A percentile compares a stretch with the other conserved stretches of the same genome.
Evolutionary conservation across 2,329 filamentous ascomycete species (phyloP).

Genomic region (Epichloe coenophiala): DNA sequence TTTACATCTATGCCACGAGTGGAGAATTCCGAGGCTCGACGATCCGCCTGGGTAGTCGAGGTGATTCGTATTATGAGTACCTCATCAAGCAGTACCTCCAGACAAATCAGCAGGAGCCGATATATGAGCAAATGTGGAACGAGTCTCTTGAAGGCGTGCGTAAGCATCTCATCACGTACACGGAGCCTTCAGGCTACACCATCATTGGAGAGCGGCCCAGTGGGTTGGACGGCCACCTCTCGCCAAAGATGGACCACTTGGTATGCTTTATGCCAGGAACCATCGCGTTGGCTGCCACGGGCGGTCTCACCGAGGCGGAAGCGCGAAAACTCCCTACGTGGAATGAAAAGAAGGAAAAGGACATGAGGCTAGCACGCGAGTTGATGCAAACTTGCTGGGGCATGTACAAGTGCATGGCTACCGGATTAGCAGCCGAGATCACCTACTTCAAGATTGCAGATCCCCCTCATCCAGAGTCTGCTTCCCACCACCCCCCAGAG

Average conservation of each 20-base stretch:
- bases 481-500: conserved; percentile 32
- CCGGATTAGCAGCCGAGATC: conserved; percentile 89
- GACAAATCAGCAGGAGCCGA: conserved; percentile 69
- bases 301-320: conserved; percentile 59
- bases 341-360: conserved; percentile 67
- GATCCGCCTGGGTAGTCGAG: conserved; percentile 82
- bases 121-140: conserved; percentile 90
- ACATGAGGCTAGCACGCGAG: conserved; percentile 78
- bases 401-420: conserved; percentile 84
- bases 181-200: conserved; percentile 66
- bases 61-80: conserved; percentile 98
- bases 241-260: conserved; percentile 93
- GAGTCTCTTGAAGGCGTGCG: conserved; percentile 74
- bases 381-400: conserved; percentile 96
- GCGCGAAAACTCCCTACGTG: conserved; percentile 61
- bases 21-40: conserved; percentile 74
- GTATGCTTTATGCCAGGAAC: conserved; percentile 97
- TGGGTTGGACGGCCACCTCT: conserved; percentile 52
- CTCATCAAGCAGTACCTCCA: conserved; percentile 97
- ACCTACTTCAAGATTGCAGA: conserved; percentile 71
- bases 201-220: conserved; percentile 74
- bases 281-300: conserved; percentile 78
- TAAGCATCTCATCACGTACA: conserved; percentile 86
- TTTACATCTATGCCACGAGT: conserved; percentile 69
- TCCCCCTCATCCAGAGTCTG: conserved; percentile 48